These are phyloP conservation scores for Corylus avellana DNA, from an alignment of 306 rosid species.

Conservation along the genomic window DNA sequence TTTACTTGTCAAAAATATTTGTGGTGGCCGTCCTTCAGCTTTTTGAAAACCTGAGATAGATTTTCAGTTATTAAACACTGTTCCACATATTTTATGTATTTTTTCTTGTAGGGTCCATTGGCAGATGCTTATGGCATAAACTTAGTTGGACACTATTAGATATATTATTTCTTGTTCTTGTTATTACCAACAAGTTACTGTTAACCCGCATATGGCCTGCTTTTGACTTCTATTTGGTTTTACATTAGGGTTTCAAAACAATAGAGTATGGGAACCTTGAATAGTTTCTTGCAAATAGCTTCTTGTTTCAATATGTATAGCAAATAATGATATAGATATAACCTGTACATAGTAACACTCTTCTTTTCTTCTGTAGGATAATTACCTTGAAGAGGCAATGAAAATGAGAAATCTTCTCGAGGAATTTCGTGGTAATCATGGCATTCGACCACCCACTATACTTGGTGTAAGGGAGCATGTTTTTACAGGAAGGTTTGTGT, in stretches of 20 bases:
- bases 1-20: neutral
- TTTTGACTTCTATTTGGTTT: neutral
- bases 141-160: neutral
- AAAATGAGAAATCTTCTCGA: conserved; percentile 97
- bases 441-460: conserved; percentile 81
- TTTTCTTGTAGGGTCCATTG: neutral
- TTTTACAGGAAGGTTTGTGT: conserved; percentile 92
- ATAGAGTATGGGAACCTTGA: neutral
- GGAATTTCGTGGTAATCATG: conserved; percentile 77
- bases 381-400: conserved; percentile 96
- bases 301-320: neutral
- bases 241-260: neutral
- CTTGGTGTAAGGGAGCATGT: conserved; percentile 97
- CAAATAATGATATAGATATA: neutral
- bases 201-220: neutral
- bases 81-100: neutral
- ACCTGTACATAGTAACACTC: neutral
- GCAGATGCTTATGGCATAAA: conserved; percentile 2
- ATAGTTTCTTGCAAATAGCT: neutral
- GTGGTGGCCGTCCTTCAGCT: neutral
- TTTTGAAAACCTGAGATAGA: neutral
- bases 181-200: neutral
- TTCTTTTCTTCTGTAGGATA: conserved; percentile 57
- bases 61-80: neutral
- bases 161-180: neutral